A percentile compares a stretch with the other conserved stretches of the same genome.
Evolutionary conservation across 2,329 filamentous ascomycete genomes (phyloP).

Genomic region (Graphiopsis chlorocephala): DNA sequence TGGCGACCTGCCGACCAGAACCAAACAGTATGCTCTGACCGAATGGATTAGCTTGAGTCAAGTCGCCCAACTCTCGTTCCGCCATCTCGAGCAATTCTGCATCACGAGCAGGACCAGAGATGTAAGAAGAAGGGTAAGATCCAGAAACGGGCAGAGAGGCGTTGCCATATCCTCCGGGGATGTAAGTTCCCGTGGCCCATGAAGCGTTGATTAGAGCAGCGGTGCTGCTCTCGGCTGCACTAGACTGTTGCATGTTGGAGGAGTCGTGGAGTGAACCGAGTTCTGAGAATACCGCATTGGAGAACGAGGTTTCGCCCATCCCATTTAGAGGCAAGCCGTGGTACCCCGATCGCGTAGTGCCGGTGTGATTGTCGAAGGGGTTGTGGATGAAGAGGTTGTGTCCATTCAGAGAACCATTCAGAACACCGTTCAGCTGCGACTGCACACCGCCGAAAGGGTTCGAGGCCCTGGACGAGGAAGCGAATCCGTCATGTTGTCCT

Average conservation of each 20-base stretch:
- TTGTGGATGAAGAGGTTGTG: too few species aligned
- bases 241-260: neutral
- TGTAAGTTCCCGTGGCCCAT: neutral
- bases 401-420: too few species aligned
- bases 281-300: neutral
- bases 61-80: neutral
- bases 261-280: neutral
- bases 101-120: neutral
- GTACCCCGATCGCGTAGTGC: too few species aligned
- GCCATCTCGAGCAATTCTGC: too few species aligned
- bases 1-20: neutral
- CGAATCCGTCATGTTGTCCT: neutral
- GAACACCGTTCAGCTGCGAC: neutral
- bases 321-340: too few species aligned
- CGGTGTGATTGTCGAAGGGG: neutral
- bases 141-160: neutral
- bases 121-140: neutral
- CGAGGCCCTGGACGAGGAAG: neutral
- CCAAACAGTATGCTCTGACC: neutral
- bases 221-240: neutral
- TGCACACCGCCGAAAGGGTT: neutral
- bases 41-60: neutral
- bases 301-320: too few species aligned
- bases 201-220: neutral
- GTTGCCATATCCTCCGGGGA: neutral